Conservation (phyloP, 2,329 filamentous ascomycete genomes). For the Penicillium sp. region DNA sequence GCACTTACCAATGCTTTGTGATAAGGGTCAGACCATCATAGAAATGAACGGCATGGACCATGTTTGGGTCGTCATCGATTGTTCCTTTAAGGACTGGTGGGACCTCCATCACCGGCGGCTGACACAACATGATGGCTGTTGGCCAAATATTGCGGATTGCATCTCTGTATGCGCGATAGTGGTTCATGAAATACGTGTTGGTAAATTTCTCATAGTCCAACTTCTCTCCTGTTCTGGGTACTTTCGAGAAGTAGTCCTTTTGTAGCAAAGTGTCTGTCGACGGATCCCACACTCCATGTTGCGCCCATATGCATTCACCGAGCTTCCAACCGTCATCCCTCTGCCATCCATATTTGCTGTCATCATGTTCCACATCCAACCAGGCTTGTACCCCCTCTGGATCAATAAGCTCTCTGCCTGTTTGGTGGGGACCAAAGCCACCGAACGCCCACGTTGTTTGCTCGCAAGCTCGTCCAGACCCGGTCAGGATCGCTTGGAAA, state of each 20-base stretch:
- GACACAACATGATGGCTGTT: conserved; percentile 82
- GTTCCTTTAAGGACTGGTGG: conserved; percentile 87
- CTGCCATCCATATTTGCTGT: conserved; percentile 85
- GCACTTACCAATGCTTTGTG: conserved; percentile 85
- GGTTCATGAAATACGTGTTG: conserved; percentile 86
- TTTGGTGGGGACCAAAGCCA: conserved; percentile 86
- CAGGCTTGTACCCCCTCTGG: conserved; percentile 83
- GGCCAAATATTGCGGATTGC: conserved; percentile 74
- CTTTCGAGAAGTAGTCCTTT: conserved; percentile 84
- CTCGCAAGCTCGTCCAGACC: conserved; percentile 87
- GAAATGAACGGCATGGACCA: conserved; percentile 93
- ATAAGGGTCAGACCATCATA: conserved; percentile 96
- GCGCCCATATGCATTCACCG: conserved; percentile 94
- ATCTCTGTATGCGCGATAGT: conserved; percentile 74
- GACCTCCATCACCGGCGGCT: conserved; percentile 87
- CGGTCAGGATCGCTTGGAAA: conserved; percentile 89
- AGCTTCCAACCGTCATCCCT: conserved; percentile 85
- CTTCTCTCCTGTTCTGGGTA: conserved; percentile 69
- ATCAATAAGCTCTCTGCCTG: conserved; percentile 78
- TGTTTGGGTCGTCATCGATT: conserved; percentile 79
- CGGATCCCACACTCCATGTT: conserved; percentile 93
- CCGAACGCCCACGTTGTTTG: conserved; percentile 93
- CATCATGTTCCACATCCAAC: conserved; percentile 79
- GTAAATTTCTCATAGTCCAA: conserved; percentile 85
- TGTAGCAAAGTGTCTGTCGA: conserved; percentile 71